Percentiles rank a stretch among this genome's conserved stretches.
phyloP scores from a whole-genome alignment of 2,329 filamentous ascomycete genomes.

The Cyclaneusma minus region DNA sequence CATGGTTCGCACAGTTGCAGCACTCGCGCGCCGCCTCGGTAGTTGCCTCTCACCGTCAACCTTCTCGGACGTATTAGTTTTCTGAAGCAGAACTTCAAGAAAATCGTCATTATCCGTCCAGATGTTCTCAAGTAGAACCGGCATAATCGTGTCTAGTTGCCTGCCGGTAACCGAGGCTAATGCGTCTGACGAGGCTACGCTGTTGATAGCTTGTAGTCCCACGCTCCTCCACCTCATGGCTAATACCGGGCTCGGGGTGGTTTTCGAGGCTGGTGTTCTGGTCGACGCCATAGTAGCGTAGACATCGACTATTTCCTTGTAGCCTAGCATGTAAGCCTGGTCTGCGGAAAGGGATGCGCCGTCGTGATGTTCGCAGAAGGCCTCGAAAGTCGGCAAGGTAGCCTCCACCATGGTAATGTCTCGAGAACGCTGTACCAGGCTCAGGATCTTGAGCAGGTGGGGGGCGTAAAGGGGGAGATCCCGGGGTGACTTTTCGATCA shows the following conservation, averaged over 20 bases:
- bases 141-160: slow-evolving; percentile 66
- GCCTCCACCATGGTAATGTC: slow-evolving; percentile 91
- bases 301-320: slow-evolving; percentile 62
- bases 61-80: slow-evolving; percentile 53
- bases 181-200: slow-evolving; percentile 65
- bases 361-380: slow-evolving; percentile 81
- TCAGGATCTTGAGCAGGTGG: slow-evolving; percentile 72
- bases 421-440: slow-evolving; percentile 66
- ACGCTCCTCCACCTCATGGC: slow-evolving; percentile 64
- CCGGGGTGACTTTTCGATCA: slow-evolving; percentile 85
- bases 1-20: slow-evolving; percentile 59
- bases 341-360: slow-evolving; percentile 73
- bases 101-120: slow-evolving; percentile 60
- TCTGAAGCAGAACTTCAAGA: slow-evolving; percentile 50
- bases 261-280: slow-evolving; percentile 32
- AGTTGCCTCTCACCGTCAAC: slow-evolving; percentile 46
- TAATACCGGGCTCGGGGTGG: slow-evolving; percentile 51
- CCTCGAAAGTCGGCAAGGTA: slow-evolving; percentile 71
- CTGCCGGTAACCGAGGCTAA: slow-evolving; percentile 60
- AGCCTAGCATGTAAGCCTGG: slow-evolving; percentile 66
- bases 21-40: slow-evolving; percentile 60
- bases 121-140: slow-evolving; percentile 74
- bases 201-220: slow-evolving; percentile 65
- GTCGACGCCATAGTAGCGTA: slow-evolving; percentile 72
- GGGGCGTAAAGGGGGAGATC: slow-evolving; percentile 80